Evolutionary conservation across 352 stramenopile genomes (phyloP).

Genomic region (Globisporangium nodosum): DNA sequence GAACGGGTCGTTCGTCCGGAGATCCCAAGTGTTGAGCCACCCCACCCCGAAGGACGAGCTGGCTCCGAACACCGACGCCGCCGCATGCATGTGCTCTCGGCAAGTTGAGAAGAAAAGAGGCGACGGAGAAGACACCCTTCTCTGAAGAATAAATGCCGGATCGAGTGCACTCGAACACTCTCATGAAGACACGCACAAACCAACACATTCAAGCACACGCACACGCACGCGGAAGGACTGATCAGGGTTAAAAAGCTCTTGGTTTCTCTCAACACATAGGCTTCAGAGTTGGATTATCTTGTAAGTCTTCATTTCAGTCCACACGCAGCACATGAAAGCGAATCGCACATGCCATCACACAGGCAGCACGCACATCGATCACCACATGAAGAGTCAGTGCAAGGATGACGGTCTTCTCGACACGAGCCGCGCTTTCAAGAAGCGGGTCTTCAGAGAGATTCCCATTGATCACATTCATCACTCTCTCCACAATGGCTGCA

Average conservation of each 20-base stretch:
- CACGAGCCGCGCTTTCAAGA: conserved; percentile 25
- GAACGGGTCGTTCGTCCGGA: conserved; percentile 19
- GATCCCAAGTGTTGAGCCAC: conserved; percentile 9
- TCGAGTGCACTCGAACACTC: not conserved
- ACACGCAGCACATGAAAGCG: conserved; percentile 1
- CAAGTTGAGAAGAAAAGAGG: conserved; percentile 30
- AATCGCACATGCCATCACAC: not conserved
- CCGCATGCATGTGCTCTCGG: conserved; percentile 16
- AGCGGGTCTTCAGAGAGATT: conserved; percentile 65
- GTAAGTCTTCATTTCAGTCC: conserved; percentile 61
- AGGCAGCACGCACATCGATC: too few species aligned
- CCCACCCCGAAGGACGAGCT: not conserved
- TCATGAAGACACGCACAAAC: not conserved
- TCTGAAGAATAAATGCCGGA: conserved; percentile 36
- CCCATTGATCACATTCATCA: conserved; percentile 79
- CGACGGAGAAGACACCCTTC: conserved; percentile 20
- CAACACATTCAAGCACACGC: not conserved
- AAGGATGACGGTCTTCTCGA: conserved; percentile 76
- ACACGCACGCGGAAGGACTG: conserved; percentile 28
- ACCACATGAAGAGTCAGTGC: conserved; percentile 49
- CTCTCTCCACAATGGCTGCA: conserved; percentile 22
- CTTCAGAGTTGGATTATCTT: conserved; percentile 87
- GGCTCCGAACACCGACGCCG: conserved; percentile 8
- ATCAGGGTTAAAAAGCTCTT: conserved; percentile 87
- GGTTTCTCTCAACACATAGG: conserved; percentile 64